A percentile compares a stretch with the other conserved stretches of the same genome.
Conservation (phyloP, 2,329 filamentous ascomycete genomes). For the Mycosphaerelloides madeirae region DNA sequence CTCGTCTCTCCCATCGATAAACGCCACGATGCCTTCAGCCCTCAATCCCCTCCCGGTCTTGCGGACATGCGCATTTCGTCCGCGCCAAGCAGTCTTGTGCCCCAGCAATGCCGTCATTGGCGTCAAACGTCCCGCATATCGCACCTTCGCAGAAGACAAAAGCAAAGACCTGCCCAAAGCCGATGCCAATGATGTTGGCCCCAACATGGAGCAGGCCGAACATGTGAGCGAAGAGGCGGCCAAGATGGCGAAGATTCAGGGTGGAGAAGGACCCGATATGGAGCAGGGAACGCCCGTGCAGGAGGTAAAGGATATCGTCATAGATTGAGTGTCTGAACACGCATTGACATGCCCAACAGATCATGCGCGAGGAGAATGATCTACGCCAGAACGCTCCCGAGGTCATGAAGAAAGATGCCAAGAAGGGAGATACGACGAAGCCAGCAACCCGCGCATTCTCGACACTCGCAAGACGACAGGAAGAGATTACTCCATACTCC, state of each 20-base stretch:
- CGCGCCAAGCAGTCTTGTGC: constrained; percentile 15
- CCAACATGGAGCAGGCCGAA: constrained; percentile 52
- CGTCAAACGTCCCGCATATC: constrained; percentile 19
- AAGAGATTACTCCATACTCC: constrained; percentile 11
- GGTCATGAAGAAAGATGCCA: constrained; percentile 59
- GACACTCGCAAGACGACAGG: constrained; percentile 44
- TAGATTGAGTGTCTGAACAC: not conserved
- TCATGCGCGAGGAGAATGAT: constrained; percentile 59
- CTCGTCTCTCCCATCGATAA: not conserved
- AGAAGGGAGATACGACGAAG: constrained; percentile 33
- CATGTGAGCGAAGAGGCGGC: constrained; percentile 63
- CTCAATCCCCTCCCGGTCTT: constrained; percentile 19
- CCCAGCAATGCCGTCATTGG: constrained; percentile 19
- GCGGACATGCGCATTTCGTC: constrained; percentile 20
- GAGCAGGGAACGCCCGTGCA: constrained; percentile 62
- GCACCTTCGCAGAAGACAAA: constrained; percentile 26
- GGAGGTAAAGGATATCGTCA: constrained; percentile 52
- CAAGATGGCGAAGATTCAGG: constrained; percentile 54
- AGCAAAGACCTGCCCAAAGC: constrained; percentile 28
- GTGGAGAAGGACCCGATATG: constrained; percentile 56
- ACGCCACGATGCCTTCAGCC: constrained; percentile 15
- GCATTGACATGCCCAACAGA: constrained; percentile 38
- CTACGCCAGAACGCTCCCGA: constrained; percentile 60
- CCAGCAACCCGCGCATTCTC: constrained; percentile 52
- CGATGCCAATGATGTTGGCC: constrained; percentile 35